phyloP scores from a whole-genome alignment of 2,329 filamentous ascomycete species.

The Apiospora hydei region DNA sequence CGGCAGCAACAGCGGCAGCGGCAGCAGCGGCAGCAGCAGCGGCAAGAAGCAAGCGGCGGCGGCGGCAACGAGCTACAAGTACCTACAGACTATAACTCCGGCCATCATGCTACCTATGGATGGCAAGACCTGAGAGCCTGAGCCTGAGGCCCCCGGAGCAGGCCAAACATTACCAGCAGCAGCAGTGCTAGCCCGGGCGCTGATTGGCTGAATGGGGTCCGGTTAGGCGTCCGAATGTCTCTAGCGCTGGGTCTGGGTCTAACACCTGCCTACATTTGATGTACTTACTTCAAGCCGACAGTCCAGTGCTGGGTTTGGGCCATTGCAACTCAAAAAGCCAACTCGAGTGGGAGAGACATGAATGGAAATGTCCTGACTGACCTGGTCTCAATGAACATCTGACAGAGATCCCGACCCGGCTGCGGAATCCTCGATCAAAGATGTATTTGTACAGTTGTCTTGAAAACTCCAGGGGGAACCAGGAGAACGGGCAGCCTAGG shows the following conservation, averaged over 20 bases:
- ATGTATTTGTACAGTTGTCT: background rate
- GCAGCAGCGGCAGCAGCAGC: background rate
- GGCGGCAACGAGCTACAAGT: background rate
- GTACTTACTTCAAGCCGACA: background rate
- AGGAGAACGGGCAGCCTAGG: background rate
- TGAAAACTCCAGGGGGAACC: background rate
- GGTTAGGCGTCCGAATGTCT: slow-evolving; percentile 6
- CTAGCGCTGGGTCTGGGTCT: background rate
- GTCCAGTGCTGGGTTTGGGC: background rate
- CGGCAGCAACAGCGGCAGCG: background rate
- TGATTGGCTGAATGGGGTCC: background rate
- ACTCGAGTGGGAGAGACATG: background rate
- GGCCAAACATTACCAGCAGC: background rate
- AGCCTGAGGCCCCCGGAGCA: background rate
- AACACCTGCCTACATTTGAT: too few species aligned
- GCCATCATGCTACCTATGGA: background rate
- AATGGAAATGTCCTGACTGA: background rate
- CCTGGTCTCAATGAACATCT: background rate
- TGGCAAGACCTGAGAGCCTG: background rate
- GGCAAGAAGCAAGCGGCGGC: too few species aligned
- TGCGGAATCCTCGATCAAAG: background rate
- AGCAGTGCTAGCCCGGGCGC: slow-evolving; percentile 9
- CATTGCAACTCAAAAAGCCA: background rate
- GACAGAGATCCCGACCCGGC: background rate
- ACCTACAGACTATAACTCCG: background rate